Evolutionary conservation across 208 protist genomes (phyloP).

Genomic region (Leishmania braziliensis): DNA sequence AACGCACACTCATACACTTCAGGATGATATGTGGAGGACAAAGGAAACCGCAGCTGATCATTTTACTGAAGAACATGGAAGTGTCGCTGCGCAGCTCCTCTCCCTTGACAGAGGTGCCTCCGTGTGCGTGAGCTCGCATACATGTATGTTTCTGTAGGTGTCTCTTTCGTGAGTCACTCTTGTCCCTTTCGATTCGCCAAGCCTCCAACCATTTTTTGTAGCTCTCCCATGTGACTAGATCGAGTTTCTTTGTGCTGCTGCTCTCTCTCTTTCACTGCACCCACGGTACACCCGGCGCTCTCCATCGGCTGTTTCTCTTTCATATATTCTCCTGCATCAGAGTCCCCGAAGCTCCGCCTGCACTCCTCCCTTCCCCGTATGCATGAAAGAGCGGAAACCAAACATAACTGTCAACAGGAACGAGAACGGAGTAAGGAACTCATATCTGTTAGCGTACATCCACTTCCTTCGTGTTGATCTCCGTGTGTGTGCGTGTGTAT

Average conservation of each 20-base stretch:
- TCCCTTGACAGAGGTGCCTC: not conserved
- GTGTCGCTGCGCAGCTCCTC: constrained; percentile 35
- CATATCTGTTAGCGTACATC: not conserved
- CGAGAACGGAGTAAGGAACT: not conserved
- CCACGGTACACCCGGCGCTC: not conserved
- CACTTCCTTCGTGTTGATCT: not conserved
- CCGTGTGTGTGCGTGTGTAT: not conserved
- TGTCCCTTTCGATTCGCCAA: too few relatives aligned
- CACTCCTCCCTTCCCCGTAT: not conserved
- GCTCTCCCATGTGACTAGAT: too few relatives aligned
- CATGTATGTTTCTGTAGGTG: too few relatives aligned
- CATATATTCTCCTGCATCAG: too few relatives aligned
- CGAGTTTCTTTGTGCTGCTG: not conserved
- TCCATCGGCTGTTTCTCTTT: too few relatives aligned
- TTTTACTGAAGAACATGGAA: not conserved
- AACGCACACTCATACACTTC: not conserved
- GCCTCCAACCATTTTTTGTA: too few relatives aligned
- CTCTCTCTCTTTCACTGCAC: not conserved
- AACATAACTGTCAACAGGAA: not conserved
- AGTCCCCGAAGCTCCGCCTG: too few relatives aligned
- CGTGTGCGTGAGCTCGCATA: too few relatives aligned
- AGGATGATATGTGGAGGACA: not conserved
- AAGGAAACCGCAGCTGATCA: not conserved
- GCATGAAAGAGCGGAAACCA: not conserved
- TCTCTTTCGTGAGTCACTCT: too few relatives aligned